These are phyloP conservation scores for Aspergillus neoniger DNA, from an alignment of 2,329 filamentous ascomycete genomes.

Conservation along the genomic window DNA sequence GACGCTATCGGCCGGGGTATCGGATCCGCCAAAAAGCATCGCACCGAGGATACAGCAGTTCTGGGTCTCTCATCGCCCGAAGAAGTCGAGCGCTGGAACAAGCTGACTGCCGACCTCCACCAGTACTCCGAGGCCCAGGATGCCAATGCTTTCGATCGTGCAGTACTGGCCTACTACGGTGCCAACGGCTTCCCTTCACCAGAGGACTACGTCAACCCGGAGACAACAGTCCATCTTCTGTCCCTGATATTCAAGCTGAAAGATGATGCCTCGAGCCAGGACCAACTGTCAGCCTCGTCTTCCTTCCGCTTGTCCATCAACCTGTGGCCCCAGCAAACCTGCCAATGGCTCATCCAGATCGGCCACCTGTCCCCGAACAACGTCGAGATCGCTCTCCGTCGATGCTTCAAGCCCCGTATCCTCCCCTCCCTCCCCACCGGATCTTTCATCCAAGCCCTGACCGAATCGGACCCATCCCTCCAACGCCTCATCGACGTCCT, in stretches of 20 bases:
- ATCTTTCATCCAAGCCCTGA: constrained; percentile 43
- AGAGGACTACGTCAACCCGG: constrained; percentile 37
- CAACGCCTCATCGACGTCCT: constrained; percentile 41
- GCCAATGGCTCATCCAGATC: constrained; percentile 44
- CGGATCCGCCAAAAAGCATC: constrained; percentile 34
- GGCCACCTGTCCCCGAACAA: constrained; percentile 43
- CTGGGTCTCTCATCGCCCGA: constrained; percentile 36
- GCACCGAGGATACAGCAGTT: constrained; percentile 31
- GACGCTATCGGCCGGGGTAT: constrained; percentile 48
- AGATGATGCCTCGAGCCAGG: constrained; percentile 21
- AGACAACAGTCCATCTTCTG: constrained; percentile 40
- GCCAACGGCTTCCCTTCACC: constrained; percentile 26
- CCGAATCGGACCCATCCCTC: constrained; percentile 42
- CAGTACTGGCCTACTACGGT: constrained; percentile 35
- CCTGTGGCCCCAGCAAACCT: constrained; percentile 42
- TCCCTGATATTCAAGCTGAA: constrained; percentile 41
- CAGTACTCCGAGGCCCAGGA: constrained; percentile 31
- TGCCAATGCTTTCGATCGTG: constrained; percentile 36
- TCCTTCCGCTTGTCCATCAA: constrained; percentile 33
- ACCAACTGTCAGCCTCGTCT: constrained; percentile 28
- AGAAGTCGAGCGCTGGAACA: constrained; percentile 38
- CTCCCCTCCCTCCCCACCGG: constrained; percentile 41
- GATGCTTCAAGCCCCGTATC: constrained; percentile 35
- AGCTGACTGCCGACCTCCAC: constrained; percentile 34
- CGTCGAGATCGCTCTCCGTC: constrained; percentile 44